Percentiles rank a stretch among this genome's conserved stretches.
These are phyloP conservation scores for Leucogyrophana mollusca DNA, from an alignment of 768 basidiomycete species.

Conservation along the genomic window DNA sequence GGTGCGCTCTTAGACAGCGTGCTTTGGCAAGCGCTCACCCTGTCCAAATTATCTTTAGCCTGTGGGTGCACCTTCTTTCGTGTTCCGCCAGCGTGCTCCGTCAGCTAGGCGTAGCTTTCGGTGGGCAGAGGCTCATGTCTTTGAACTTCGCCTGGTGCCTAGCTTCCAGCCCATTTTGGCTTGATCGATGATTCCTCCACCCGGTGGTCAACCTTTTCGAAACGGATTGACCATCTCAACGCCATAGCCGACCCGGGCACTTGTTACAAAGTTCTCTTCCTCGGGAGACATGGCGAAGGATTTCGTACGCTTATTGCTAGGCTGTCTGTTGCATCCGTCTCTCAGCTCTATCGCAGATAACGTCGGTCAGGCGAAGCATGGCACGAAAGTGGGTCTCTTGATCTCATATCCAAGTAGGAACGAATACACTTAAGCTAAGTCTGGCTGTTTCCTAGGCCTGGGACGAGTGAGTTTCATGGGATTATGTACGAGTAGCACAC, in stretches of 20 bases:
- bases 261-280: conserved; percentile 62
- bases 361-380: conserved; percentile 65
- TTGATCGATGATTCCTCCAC: conserved; percentile 48
- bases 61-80: too few relatives aligned
- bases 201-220: conserved; percentile 49
- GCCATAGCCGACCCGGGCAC: conserved; percentile 31
- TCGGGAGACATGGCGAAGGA: conserved; percentile 73
- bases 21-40: too few relatives aligned
- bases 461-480: conserved; percentile 47
- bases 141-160: neutral
- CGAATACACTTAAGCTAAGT: too few relatives aligned
- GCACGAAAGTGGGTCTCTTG: conserved; percentile 40
- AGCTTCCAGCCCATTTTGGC: conserved; percentile 61
- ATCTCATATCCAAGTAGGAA: too few relatives aligned
- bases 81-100: too few relatives aligned
- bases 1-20: too few relatives aligned
- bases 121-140: too few relatives aligned
- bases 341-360: conserved; percentile 50
- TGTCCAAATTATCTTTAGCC: too few relatives aligned
- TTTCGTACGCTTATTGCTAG: conserved; percentile 48
- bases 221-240: conserved; percentile 48
- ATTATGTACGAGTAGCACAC: neutral
- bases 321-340: conserved; percentile 14
- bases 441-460: conserved; percentile 40
- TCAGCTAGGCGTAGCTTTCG: too few relatives aligned